phyloP scores from a whole-genome alignment of 2,329 filamentous ascomycete species.

The Colletotrichum destructivum region DNA sequence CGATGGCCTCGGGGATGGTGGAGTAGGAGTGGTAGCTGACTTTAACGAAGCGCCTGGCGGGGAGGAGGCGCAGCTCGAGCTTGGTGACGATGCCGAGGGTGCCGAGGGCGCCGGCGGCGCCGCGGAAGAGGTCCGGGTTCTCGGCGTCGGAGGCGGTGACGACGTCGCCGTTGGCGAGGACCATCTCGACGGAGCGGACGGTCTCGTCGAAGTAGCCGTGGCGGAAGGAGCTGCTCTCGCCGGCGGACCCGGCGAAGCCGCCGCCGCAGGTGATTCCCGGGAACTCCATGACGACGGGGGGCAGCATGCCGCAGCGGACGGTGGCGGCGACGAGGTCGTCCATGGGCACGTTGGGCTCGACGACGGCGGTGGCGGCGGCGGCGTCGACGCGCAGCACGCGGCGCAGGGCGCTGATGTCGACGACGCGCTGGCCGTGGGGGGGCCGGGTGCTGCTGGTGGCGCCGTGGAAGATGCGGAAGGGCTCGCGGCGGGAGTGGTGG shows the following conservation, averaged over 20 bases:
- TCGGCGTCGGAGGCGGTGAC: constrained; percentile 68
- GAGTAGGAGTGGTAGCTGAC: constrained; percentile 68
- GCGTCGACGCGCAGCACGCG: constrained; percentile 74
- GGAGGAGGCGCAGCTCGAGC: constrained; percentile 71
- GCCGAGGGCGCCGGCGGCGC: constrained; percentile 76
- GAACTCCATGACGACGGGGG: constrained; percentile 80
- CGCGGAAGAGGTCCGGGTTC: constrained; percentile 73
- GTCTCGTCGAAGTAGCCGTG: constrained; percentile 77
- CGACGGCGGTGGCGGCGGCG: constrained; percentile 68
- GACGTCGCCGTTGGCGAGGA: constrained; percentile 73
- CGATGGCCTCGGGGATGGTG: constrained; percentile 55
- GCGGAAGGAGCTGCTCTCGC: constrained; percentile 78
- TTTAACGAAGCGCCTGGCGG: constrained; percentile 70
- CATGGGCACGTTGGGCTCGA: constrained; percentile 81
- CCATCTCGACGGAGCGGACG: constrained; percentile 74
- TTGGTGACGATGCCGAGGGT: constrained; percentile 78
- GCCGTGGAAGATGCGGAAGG: constrained; percentile 84
- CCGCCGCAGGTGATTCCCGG: constrained; percentile 81
- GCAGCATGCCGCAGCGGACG: constrained; percentile 69
- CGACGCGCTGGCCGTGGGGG: constrained; percentile 66
- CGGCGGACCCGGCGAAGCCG: constrained; percentile 76
- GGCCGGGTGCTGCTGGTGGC: constrained; percentile 83
- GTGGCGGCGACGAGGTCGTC: constrained; percentile 73
- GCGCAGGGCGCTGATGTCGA: constrained; percentile 77
- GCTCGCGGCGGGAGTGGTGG: constrained; percentile 61